Evolutionary conservation across 2,329 filamentous ascomycete genomes (phyloP).

Genomic region (Paraphoma chrysanthemicola): DNA sequence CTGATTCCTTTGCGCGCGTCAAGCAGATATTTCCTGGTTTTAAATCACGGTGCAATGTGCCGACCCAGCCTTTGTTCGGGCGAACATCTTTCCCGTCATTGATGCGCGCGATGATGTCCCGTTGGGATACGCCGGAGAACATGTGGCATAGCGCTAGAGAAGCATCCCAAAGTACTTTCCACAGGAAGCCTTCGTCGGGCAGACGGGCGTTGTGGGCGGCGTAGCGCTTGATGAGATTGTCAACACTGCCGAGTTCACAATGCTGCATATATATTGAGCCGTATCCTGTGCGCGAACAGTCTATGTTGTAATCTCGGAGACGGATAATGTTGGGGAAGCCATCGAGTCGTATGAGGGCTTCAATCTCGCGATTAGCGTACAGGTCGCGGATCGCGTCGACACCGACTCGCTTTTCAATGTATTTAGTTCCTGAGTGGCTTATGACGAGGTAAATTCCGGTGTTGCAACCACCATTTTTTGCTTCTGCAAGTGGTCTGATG

Average conservation of each 20-base stretch:
- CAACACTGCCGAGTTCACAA: constrained; percentile 22
- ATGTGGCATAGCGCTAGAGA: constrained; percentile 19
- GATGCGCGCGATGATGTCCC: neutral
- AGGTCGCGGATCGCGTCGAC: neutral
- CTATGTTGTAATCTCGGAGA: neutral
- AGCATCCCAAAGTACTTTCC: constrained; percentile 18
- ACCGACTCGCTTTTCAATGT: neutral
- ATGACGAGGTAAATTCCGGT: neutral
- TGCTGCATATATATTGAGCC: constrained; percentile 17
- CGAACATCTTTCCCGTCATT: neutral
- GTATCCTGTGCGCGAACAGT: neutral
- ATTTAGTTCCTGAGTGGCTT: neutral
- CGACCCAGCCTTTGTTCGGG: neutral
- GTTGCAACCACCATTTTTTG: neutral
- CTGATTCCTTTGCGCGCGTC: neutral
- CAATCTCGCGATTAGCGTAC: neutral
- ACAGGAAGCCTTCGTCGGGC: constrained; percentile 19
- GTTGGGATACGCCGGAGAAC: constrained; percentile 5
- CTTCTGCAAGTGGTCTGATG: neutral
- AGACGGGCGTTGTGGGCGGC: neutral
- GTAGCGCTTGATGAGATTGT: constrained; percentile 9
- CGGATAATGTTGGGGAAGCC: neutral
- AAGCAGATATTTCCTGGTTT: neutral
- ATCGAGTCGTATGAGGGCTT: neutral
- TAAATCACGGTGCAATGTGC: neutral